Base-by-base conservation (phyloP, 2,329 filamentous ascomycete species). In the Aphanoascus verrucosus region DNA sequence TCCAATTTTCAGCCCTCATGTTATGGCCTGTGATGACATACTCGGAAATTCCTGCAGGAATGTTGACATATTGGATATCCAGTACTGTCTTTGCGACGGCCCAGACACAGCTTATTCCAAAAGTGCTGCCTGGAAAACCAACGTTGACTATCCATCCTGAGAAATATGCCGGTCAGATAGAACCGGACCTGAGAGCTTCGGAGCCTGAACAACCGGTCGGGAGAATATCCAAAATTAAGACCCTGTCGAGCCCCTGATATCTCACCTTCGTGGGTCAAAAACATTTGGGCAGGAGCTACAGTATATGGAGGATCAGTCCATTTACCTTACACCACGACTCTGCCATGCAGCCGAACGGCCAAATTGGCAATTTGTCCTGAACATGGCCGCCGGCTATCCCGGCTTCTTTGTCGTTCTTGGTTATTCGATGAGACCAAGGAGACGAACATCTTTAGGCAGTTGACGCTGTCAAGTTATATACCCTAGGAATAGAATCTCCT, bases 41-140 rank as follows among this genome's bases (percentile, higher is more conserved):
- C 28, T 49, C 57, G 56, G 58, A 71, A 35, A 63, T 75, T 56
- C 75, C 75, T 4, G 62, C 63, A 28, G 74, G 71, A 0, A 64
- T 77, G 55, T 60, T 77, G 60, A 58, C 77, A 5, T 78, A 77
- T 59, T 78, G 75, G 75, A 72, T 76, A 32, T 69, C 67, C 3
- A 75, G 72, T 55, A 68, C 67, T 28, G 63, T 67, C 55, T 57
- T 71, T 42, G 73, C 72, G 40, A 72, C 67, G 32, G 49, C 68
- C 14, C 74, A 77, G 59, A 64, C 62, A 2, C 57, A 59, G 50
- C 20, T 73, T 15, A 55, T 76, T 57, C 65, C 71, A 19, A 69
- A 64, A 47, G 61, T 69, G 23, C 68, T 74, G 64, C 69, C 70
- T 19, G 54, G 65, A 3, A 66, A 61, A 23, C 58, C 60, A 28